Conservation (phyloP, 2,329 filamentous ascomycete genomes). For the Botrytis pseudocinerea region DNA sequence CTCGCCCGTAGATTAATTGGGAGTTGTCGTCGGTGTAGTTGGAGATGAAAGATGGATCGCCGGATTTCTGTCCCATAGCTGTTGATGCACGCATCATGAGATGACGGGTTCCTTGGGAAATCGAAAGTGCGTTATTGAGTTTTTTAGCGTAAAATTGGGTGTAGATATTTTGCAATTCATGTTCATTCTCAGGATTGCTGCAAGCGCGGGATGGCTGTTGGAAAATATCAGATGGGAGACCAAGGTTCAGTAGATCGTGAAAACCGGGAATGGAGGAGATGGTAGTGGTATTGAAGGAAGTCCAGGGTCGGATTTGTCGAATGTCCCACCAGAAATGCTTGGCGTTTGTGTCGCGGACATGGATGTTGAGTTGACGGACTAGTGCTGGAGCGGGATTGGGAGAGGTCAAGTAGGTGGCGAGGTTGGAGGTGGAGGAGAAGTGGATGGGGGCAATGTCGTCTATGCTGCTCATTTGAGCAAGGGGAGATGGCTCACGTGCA, state of each 20-base stretch:
- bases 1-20: conserved; percentile 48
- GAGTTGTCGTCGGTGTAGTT: conserved; percentile 55
- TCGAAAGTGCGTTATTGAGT: conserved; percentile 78
- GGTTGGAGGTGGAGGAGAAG: conserved; percentile 57
- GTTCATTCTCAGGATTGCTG: conserved; percentile 74
- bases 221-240: conserved; percentile 62
- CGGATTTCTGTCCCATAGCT: conserved; percentile 28
- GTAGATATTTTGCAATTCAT: conserved; percentile 73
- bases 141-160: conserved; percentile 79
- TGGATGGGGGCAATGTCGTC: conserved; percentile 41
- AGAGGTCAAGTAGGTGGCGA: conserved; percentile 75
- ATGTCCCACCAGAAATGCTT: conserved; percentile 97
- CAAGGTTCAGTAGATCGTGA: conserved; percentile 68
- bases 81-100: conserved; percentile 42
- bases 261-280: conserved; percentile 74
- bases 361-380: conserved; percentile 75
- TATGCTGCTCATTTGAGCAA: conserved; percentile 37
- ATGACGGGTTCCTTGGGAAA: conserved; percentile 70
- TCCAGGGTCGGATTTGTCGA: conserved; percentile 82
- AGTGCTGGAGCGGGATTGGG: conserved; percentile 81
- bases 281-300: conserved; percentile 70
- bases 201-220: conserved; percentile 50
- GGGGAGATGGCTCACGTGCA: conserved; percentile 50
- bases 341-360: conserved; percentile 62
- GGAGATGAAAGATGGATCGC: conserved; percentile 47